Evolutionary conservation across 352 stramenopile genomes (phyloP).

Genomic region (Globisporangium abappressorium): DNA sequence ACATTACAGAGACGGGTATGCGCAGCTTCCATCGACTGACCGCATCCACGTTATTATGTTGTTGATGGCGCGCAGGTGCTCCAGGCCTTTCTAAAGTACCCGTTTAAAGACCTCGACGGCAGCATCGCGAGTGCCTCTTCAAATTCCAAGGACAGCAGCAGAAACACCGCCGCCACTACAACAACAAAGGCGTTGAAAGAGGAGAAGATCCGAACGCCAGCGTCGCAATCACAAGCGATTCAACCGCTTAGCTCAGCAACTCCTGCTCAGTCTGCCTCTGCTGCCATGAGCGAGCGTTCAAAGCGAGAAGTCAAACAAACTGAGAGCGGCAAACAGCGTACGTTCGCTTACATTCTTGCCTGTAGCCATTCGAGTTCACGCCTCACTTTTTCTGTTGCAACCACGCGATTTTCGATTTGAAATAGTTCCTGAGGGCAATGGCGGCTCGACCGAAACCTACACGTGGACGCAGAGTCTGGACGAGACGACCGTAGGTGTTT

Average conservation of each 20-base stretch:
- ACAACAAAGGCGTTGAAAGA: not conserved
- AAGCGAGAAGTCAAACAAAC: slow-evolving; percentile 33
- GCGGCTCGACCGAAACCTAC: slow-evolving; percentile 87
- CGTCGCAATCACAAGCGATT: not conserved
- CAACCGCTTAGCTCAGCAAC: not conserved
- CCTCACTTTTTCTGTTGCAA: not conserved
- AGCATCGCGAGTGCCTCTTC: not conserved
- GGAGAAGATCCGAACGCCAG: not conserved
- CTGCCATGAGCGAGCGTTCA: not conserved
- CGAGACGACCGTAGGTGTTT: slow-evolving; percentile 85
- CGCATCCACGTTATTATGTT: not conserved
- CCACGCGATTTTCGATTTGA: not conserved
- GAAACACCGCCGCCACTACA: not conserved
- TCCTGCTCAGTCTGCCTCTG: too few species aligned
- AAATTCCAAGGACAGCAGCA: not conserved
- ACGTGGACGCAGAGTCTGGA: slow-evolving; percentile 97
- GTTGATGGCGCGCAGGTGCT: slow-evolving; percentile 31
- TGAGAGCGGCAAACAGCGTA: slow-evolving; percentile 70
- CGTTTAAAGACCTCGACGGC: slow-evolving; percentile 50
- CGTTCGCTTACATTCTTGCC: not conserved
- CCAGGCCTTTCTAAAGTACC: slow-evolving; percentile 61
- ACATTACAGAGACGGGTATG: not conserved
- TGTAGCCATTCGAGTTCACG: not conserved
- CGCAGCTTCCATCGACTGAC: not conserved
- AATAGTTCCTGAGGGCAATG: slow-evolving; percentile 88